Conservation (phyloP, 495 filamentous ascomycete genomes). For the Aspergillus indologenus region DNA sequence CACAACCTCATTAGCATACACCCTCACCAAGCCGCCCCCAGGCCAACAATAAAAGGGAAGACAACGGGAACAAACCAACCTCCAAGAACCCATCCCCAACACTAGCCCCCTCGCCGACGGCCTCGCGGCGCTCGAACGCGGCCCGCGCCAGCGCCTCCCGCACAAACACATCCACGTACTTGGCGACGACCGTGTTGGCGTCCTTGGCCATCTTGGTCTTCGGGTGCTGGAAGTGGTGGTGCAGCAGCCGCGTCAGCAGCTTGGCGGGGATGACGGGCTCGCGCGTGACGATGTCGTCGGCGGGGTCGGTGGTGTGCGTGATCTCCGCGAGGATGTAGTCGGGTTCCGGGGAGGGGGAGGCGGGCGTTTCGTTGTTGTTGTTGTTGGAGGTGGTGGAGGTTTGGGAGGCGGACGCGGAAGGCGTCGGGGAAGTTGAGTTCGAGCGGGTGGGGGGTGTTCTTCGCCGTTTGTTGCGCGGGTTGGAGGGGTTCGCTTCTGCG, state of each 20-base stretch:
- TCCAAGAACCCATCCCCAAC: constrained; percentile 65
- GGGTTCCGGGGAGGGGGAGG: constrained; percentile 18
- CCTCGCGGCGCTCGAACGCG: constrained; percentile 61
- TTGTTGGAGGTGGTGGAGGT: constrained; percentile 20
- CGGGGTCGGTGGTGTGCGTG: constrained; percentile 23
- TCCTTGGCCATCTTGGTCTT: constrained; percentile 74
- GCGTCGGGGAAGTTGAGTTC: constrained; percentile 8
- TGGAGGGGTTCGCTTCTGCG: too few species aligned
- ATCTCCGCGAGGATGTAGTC: constrained; percentile 50
- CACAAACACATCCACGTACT: constrained; percentile 91
- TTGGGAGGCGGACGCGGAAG: constrained; percentile 15
- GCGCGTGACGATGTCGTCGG: constrained; percentile 32
- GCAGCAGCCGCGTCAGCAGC: constrained; percentile 70
- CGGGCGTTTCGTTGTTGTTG: neutral
- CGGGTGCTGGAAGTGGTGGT: constrained; percentile 70
- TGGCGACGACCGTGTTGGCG: constrained; percentile 72
- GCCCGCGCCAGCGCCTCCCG: constrained; percentile 85
- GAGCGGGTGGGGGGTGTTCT: constrained; percentile 5
- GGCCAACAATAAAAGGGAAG: neutral
- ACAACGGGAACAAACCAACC: constrained; percentile 45
- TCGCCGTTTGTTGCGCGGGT: neutral
- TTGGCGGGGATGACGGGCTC: constrained; percentile 65
- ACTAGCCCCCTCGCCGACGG: constrained; percentile 26
- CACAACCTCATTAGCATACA: constrained; percentile 7
- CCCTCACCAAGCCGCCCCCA: neutral